Conservation (phyloP, 176 grass and related monocot genomes). For the Musa acuminata region DNA sequence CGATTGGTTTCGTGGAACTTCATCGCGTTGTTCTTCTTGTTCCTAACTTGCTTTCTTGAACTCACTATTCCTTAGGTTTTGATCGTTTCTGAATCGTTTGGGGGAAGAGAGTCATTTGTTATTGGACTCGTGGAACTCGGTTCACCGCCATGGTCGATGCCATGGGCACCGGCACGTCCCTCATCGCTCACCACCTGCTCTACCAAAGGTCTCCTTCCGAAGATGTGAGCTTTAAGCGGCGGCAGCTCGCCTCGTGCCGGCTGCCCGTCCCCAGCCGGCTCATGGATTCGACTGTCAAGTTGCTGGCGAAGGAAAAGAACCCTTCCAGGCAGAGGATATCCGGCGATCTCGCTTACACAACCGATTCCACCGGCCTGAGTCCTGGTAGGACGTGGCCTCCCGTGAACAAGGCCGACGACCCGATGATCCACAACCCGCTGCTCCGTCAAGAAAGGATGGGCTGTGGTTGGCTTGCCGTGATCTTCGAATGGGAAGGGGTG, state of each 20-base stretch:
- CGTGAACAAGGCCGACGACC: constrained; percentile 53
- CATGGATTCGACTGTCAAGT: constrained; percentile 39
- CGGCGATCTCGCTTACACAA: constrained; percentile 19
- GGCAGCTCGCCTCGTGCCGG: background rate
- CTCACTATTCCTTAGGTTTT: too few species aligned
- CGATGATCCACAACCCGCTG: constrained; percentile 69
- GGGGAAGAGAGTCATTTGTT: background rate
- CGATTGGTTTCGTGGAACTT: too few species aligned
- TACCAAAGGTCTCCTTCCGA: constrained; percentile 33
- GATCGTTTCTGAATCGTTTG: background rate
- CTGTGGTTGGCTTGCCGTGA: constrained; percentile 80
- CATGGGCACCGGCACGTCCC: constrained; percentile 63
- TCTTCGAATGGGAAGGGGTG: constrained; percentile 94
- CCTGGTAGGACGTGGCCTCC: constrained; percentile 49
- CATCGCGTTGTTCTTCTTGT: too few species aligned
- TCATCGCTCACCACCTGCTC: constrained; percentile 42
- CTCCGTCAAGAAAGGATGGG: constrained; percentile 74
- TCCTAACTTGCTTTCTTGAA: background rate
- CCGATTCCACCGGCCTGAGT: constrained; percentile 32
- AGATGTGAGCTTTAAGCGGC: constrained; percentile 28
- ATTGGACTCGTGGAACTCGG: background rate
- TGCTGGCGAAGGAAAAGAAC: constrained; percentile 46
- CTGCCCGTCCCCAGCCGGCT: constrained; percentile 2
- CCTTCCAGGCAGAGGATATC: constrained; percentile 37
- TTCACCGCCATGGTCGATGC: constrained; percentile 35